Base-by-base conservation (phyloP, 1,139 yeast species). In the Hemisphaericaspora xylanilytica region DNA sequence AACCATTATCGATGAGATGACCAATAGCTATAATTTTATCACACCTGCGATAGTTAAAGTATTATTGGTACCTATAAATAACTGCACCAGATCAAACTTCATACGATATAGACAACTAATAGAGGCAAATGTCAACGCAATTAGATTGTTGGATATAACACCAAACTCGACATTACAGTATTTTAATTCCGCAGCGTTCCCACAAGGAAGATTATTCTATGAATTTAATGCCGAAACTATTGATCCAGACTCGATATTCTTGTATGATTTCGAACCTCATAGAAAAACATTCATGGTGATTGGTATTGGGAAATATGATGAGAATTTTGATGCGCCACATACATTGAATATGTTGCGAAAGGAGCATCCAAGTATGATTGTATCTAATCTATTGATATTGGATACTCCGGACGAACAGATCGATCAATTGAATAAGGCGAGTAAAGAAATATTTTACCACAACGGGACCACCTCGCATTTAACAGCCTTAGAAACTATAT, bases 231-330 rank as follows among this genome's bases (percentile, higher is more conserved):
- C 76, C 0, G 51, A 73, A 2, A 58, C 66, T 24, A 73, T 75
- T 10, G 87, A 83, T 42, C 67, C 71, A 17, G 86, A 81, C 37
- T 67, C 68, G 15, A 63, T 80, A 8, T 83, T 85, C 43, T 65
- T 90, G 39, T 87, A 85, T 50, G 97, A 90, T 59, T 80, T 90
- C 48, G 97, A 92, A 59, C 96, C 96, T 1, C 87, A 75, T 59
- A 65, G 97, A 38, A 88, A 88, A 56, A 75, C 81, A 0, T 81
- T 84, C 47, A 69, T 82, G 5, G 73, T 85, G 1, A 53, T 90
- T 26, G 96, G 94, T 0, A 51, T 85, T 16, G 77, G 80, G 1
- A 62, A 66, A 28, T 78, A 73, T 56, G 50, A 58, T 3, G 59
- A 64, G 16, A 53, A 50, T 2, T 34, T 40, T 2, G 38, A 40